Evolutionary conservation across 148 eudicot species (phyloP).

Genomic region (Mesembryanthemum crystallinum): DNA sequence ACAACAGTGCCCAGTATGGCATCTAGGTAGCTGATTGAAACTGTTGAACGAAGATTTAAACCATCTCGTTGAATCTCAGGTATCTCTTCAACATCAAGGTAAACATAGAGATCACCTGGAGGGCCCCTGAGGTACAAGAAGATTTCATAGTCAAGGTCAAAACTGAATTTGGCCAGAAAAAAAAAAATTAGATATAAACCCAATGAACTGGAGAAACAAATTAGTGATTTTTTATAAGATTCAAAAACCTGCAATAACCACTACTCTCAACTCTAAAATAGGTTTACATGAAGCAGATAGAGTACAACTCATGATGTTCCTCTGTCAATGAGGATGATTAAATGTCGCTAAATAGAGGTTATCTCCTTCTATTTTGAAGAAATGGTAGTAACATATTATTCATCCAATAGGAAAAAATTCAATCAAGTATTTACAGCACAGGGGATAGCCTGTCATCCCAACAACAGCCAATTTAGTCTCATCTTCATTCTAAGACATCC

Average conservation of each 20-base stretch:
- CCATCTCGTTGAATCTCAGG: slow-evolving; percentile 97
- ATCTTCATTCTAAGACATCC: too few relatives aligned
- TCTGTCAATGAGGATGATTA: neutral
- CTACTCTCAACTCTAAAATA: neutral
- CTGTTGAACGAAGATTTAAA: slow-evolving; percentile 71
- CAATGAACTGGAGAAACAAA: neutral
- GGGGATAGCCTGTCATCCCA: too few relatives aligned
- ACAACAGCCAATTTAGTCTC: too few relatives aligned
- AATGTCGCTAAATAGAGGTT: neutral
- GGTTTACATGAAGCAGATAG: neutral
- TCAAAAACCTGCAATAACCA: neutral
- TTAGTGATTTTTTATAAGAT: neutral
- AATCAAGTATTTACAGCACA: too few relatives aligned
- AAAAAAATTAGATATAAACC: neutral
- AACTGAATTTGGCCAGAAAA: neutral
- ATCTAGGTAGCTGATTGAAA: slow-evolving; percentile 78
- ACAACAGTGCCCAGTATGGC: slow-evolving; percentile 86
- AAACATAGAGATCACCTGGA: slow-evolving; percentile 95
- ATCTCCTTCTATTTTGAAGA: neutral
- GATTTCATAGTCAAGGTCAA: slow-evolving; percentile 12
- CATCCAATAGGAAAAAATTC: too few relatives aligned
- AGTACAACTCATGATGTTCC: neutral
- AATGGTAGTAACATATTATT: too few relatives aligned
- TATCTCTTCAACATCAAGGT: slow-evolving; percentile 84
- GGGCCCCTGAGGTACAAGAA: slow-evolving; percentile 56